Percentiles rank a stretch among this genome's conserved stretches.
phyloP scores from a whole-genome alignment of 148 eudicot species.

The Cornus controversa region DNA sequence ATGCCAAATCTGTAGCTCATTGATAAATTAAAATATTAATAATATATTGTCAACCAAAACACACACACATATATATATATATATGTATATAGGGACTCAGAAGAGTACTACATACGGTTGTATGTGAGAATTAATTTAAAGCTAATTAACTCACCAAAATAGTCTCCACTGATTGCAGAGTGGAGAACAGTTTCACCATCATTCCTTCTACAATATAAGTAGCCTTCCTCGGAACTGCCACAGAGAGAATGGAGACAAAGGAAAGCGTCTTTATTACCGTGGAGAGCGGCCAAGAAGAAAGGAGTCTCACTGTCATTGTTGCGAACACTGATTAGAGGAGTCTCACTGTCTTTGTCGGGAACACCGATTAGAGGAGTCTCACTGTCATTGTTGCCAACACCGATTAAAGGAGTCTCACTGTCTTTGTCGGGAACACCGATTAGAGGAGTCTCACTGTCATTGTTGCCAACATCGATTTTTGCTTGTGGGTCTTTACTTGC shows the following conservation, averaged over 20 bases:
- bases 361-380: background rate
- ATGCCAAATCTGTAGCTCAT: constrained; percentile 12
- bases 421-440: background rate
- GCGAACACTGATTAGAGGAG: background rate
- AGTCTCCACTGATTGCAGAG: constrained; percentile 12
- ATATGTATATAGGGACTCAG: no score
- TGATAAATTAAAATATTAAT: no score
- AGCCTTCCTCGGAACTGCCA: background rate
- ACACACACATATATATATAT: no score
- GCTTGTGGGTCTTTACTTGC: background rate
- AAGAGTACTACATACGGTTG: no score
- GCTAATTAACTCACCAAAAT: constrained; percentile 13
- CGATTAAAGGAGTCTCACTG: background rate
- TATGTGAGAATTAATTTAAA: no score
- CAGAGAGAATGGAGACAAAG: background rate
- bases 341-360: background rate
- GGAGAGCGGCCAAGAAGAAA: constrained; percentile 4
- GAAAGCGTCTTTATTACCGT: constrained; percentile 1
- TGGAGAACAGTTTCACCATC: constrained; percentile 21
- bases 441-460: no score
- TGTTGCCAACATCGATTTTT: background rate
- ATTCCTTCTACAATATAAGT: background rate
- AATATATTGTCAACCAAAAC: no score
- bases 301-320: background rate
- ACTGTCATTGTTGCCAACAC: background rate